phyloP scores from a whole-genome alignment of 768 basidiomycete genomes.

The Ramaria sp. region DNA sequence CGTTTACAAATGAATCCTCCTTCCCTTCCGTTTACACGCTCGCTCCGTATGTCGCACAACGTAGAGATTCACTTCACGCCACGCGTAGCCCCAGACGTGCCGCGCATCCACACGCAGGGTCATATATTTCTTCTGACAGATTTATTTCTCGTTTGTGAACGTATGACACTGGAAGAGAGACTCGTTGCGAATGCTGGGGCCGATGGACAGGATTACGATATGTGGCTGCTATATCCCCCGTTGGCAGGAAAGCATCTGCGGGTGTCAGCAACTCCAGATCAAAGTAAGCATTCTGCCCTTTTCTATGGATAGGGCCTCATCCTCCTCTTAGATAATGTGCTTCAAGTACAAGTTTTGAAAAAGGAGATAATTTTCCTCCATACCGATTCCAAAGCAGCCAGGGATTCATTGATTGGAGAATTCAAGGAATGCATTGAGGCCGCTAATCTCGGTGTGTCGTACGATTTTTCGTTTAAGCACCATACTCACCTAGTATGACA shows the following conservation, averaged over 20 bases:
- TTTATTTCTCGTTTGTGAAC: conserved; percentile 83
- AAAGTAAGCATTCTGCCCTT: conserved; percentile 30
- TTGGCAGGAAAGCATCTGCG: conserved; percentile 87
- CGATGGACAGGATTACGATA: conserved; percentile 52
- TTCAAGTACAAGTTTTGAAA: conserved; percentile 76
- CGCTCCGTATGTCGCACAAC: conserved; percentile 61
- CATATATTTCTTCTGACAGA: conserved; percentile 89
- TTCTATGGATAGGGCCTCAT: not conserved
- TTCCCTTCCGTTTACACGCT: conserved; percentile 63
- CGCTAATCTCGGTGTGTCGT: conserved; percentile 54
- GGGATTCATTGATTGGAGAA: conserved; percentile 56
- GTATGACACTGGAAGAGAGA: conserved; percentile 61
- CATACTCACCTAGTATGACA: conserved; percentile 15
- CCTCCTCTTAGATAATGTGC: conserved; percentile 43
- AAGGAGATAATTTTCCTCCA: conserved; percentile 75
- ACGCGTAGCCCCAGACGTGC: conserved; percentile 51
- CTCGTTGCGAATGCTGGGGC: conserved; percentile 28
- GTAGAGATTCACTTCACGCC: conserved; percentile 72
- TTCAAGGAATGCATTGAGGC: conserved; percentile 82
- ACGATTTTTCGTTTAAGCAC: not conserved
- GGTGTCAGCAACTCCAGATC: conserved; percentile 48
- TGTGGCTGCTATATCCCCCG: conserved; percentile 93
- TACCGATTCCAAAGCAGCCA: conserved; percentile 41
- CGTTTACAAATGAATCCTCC: conserved; percentile 85
- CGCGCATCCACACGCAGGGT: conserved; percentile 65